Evolutionary conservation across 2,329 filamentous ascomycete genomes (phyloP).

Genomic region (Aspergillus udagawae): DNA sequence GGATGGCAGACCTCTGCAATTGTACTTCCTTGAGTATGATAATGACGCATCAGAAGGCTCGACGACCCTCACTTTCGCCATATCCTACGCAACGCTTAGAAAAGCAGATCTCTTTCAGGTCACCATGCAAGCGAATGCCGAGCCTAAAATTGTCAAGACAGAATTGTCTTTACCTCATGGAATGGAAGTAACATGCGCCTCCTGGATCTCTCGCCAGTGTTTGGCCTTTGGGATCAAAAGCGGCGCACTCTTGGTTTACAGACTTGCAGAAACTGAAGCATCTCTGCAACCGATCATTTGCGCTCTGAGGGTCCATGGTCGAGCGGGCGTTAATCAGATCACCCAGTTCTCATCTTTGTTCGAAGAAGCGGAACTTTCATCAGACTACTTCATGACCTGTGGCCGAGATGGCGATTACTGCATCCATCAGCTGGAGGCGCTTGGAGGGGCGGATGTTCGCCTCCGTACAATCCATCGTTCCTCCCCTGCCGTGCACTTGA

Average conservation of each 20-base stretch:
- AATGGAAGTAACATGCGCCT: slow-evolving; percentile 52
- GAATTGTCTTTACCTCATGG: slow-evolving; percentile 36
- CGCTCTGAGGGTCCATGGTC: slow-evolving; percentile 42
- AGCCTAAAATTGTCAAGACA: slow-evolving; percentile 37
- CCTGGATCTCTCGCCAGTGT: slow-evolving; percentile 29
- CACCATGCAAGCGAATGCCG: slow-evolving; percentile 8
- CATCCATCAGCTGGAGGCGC: slow-evolving; percentile 49
- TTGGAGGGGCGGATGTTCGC: slow-evolving; percentile 20
- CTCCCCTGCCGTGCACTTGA: slow-evolving; percentile 66
- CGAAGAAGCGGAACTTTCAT: slow-evolving; percentile 11
- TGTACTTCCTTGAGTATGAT: slow-evolving; percentile 24
- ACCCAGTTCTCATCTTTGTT: slow-evolving; percentile 14
- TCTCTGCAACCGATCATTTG: slow-evolving; percentile 20
- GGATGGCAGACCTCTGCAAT: slow-evolving; percentile 24
- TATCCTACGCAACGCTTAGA: slow-evolving; percentile 22
- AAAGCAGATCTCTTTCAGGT: slow-evolving; percentile 28
- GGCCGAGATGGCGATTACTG: slow-evolving; percentile 74
- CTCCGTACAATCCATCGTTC: slow-evolving; percentile 62
- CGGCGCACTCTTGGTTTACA: slow-evolving; percentile 52
- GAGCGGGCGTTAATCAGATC: slow-evolving; percentile 68
- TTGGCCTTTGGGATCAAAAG: slow-evolving; percentile 54
- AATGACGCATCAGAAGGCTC: slow-evolving; percentile 1
- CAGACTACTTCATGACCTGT: slow-evolving; percentile 59
- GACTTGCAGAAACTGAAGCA: slow-evolving; percentile 14
- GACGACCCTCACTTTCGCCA: slow-evolving; percentile 21